Conservation (phyloP, 2,329 filamentous ascomycete genomes). For the Diaporthe batatas region DNA sequence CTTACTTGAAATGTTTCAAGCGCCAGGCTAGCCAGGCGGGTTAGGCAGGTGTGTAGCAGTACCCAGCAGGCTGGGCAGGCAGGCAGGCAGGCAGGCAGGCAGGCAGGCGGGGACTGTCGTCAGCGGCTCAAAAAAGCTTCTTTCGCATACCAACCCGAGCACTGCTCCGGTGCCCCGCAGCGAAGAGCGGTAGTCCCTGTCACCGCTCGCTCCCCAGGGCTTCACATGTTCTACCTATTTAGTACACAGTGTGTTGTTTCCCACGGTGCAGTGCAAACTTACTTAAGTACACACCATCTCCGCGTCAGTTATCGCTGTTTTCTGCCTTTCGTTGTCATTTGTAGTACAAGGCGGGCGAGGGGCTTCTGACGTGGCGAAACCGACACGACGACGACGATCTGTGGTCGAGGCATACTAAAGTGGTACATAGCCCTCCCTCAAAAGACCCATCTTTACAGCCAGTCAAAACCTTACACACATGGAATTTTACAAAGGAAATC, state of each 20-base stretch:
- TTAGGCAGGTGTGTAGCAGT: background rate
- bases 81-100: background rate
- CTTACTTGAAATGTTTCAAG: background rate
- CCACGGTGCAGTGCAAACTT: background rate
- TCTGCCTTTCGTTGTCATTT: background rate
- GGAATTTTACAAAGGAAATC: background rate
- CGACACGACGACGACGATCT: slow-evolving; percentile 8
- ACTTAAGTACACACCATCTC: background rate
- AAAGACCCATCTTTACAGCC: background rate
- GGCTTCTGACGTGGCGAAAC: slow-evolving; percentile 16
- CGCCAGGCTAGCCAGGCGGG: too few relatives aligned
- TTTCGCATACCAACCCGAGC: too few relatives aligned
- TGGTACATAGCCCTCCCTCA: background rate
- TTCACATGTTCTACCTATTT: background rate
- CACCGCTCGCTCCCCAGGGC: background rate
- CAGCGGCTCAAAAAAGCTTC: slow-evolving; percentile 36
- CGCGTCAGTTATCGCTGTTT: background rate
- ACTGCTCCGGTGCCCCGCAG: too few relatives aligned
- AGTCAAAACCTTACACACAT: background rate
- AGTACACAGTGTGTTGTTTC: background rate
- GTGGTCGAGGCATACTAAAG: background rate
- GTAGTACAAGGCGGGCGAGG: slow-evolving; percentile 3
- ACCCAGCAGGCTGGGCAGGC: slow-evolving; percentile 16
- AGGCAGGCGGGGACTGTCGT: background rate
- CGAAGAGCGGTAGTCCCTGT: background rate